Evolutionary conservation across 495 filamentous ascomycete genomes (phyloP).

Genomic region (Polyplosphaeria fusca): DNA sequence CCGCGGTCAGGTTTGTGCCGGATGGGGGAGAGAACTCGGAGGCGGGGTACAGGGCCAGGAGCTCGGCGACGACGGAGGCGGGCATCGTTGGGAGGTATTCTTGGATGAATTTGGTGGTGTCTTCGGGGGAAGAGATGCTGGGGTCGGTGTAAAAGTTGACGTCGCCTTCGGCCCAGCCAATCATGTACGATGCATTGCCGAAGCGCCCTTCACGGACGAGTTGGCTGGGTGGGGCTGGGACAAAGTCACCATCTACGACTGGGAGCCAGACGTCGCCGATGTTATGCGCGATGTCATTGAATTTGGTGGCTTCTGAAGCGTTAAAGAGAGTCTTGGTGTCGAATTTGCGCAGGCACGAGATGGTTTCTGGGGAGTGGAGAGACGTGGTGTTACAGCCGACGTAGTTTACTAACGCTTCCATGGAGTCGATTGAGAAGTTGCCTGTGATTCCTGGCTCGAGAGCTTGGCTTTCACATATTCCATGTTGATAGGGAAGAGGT

Average conservation of each 20-base stretch:
- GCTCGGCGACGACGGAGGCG: neutral
- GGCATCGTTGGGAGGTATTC: slow-evolving; percentile 1
- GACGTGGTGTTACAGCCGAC: slow-evolving; percentile 10
- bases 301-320: neutral
- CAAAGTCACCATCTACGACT: slow-evolving; percentile 18
- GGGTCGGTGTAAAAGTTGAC: slow-evolving; percentile 15
- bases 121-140: slow-evolving; percentile 9
- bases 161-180: slow-evolving; percentile 18
- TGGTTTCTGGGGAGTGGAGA: slow-evolving; percentile 6
- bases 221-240: slow-evolving; percentile 16
- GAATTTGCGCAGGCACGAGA: slow-evolving; percentile 1
- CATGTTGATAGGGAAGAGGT: slow-evolving; percentile 7
- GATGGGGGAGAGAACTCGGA: slow-evolving; percentile 8
- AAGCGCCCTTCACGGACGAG: slow-evolving; percentile 13
- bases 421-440: slow-evolving; percentile 14
- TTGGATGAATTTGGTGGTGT: slow-evolving; percentile 9
- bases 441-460: slow-evolving; percentile 24
- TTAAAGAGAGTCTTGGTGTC: slow-evolving; percentile 14
- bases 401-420: neutral
- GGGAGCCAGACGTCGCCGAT: slow-evolving; percentile 24
- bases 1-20: slow-evolving; percentile 9
- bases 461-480: slow-evolving; percentile 9
- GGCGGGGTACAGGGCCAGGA: slow-evolving; percentile 14
- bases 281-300: slow-evolving; percentile 3
- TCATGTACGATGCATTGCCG: slow-evolving; percentile 6